phyloP scores from a whole-genome alignment of 176 grass and related monocot genomes.

The Elymus sibiricus region DNA sequence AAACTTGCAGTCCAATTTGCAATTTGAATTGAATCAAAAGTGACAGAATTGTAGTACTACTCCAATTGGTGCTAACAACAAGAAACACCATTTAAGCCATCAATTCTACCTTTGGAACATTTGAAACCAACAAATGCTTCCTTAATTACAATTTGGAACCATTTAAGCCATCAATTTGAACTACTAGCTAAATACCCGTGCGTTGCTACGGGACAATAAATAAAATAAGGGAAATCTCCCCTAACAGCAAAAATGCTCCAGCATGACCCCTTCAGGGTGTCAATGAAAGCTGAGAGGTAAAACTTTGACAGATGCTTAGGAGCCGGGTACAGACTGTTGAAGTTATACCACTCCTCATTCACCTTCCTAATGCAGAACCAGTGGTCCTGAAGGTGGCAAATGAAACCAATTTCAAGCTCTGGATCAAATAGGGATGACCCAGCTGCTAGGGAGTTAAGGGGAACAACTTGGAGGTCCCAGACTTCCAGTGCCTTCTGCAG shows the following conservation, averaged over 20 bases:
- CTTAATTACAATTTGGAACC: conserved; percentile 21
- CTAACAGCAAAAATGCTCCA: conserved; percentile 88
- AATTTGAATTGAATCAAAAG: no score
- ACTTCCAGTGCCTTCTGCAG: conserved; percentile 90
- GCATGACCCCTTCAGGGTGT: conserved; percentile 83
- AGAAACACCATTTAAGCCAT: no score
- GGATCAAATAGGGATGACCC: conserved; percentile 68
- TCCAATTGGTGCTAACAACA: no score
- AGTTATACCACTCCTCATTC: conserved; percentile 92
- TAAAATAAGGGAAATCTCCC: conserved; percentile 73
- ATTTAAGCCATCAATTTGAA: conserved; percentile 41
- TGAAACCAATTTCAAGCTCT: conserved; percentile 83
- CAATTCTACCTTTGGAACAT: no score
- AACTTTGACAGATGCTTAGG: conserved; percentile 92
- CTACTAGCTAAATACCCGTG: no score
- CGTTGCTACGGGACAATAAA: conserved; percentile 56
- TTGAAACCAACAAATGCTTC: no score
- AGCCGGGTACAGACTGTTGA: conserved; percentile 90
- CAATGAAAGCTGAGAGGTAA: conserved; percentile 81
- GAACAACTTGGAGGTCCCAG: conserved; percentile 88
- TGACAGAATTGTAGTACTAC: no score
- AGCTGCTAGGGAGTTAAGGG: conserved; percentile 62
- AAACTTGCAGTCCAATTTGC: no score
- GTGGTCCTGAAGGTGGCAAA: conserved; percentile 89
- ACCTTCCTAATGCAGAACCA: conserved; percentile 99